Evolutionary conservation across 441 rosid species (phyloP).

Genomic region (Brassica hybrid): DNA sequence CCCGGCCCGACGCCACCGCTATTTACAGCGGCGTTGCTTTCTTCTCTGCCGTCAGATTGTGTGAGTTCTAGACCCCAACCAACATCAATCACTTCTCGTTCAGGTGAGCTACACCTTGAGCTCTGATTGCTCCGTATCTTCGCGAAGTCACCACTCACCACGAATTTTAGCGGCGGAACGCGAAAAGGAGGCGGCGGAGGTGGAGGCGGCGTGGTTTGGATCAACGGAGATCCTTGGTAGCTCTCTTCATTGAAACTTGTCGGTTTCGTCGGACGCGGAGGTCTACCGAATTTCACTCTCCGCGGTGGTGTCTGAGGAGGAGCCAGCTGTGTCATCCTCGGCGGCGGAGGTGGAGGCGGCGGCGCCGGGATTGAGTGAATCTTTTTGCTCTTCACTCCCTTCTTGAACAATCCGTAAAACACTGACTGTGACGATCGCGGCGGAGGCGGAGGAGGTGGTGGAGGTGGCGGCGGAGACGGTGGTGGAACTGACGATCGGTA

Average conservation of each 20-base stretch:
- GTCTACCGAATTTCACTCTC: conserved; percentile 50
- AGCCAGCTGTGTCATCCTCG: conserved; percentile 40
- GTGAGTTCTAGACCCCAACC: conserved; percentile 36
- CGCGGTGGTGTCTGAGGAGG: conserved; percentile 46
- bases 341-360: conserved; percentile 58
- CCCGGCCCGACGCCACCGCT: conserved; percentile 37
- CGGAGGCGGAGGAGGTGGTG: conserved; percentile 75
- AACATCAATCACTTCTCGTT: conserved; percentile 50
- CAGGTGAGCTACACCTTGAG: conserved; percentile 68
- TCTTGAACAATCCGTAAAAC: conserved; percentile 65
- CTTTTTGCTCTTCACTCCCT: conserved; percentile 63
- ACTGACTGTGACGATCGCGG: conserved; percentile 67
- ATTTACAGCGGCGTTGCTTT: neutral
- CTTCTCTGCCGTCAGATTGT: conserved; percentile 42
- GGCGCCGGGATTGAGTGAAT: conserved; percentile 61
- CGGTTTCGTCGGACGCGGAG: conserved; percentile 63
- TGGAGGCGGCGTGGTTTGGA: conserved; percentile 60
- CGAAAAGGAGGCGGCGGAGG: conserved; percentile 70
- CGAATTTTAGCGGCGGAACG: conserved; percentile 52
- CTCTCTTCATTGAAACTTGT: conserved; percentile 40
- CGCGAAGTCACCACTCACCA: conserved; percentile 56
- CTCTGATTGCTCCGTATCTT: conserved; percentile 57
- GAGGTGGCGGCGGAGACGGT: conserved; percentile 52
- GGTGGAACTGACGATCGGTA: conserved; percentile 44
- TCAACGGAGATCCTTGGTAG: conserved; percentile 50